Base-by-base conservation (phyloP, 495 filamentous ascomycete genomes). In the Aspergillus steynii region DNA sequence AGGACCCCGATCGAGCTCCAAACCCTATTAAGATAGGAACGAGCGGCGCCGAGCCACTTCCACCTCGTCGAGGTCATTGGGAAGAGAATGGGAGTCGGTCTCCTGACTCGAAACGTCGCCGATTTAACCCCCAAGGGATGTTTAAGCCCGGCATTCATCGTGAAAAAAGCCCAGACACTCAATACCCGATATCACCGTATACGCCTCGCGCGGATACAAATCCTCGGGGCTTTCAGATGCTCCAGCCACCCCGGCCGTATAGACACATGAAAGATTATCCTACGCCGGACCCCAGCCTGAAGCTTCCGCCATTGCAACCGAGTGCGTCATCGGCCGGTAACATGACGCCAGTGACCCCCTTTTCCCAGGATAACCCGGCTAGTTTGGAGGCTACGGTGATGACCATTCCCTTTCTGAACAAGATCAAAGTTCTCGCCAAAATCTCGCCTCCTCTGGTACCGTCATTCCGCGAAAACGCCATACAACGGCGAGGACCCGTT, bases 311-410 rank as follows among this genome's bases (percentile, higher is more conserved):
- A 1, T 64, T 90, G 20, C 83, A 87, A 61, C 83, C 82, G 9
- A 50, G 69, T 37, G 52, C 54, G 9, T 25, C 71, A 14, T 52
- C 61, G 29, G n/a, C 64, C 26, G 60, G 52, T 26, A 58, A 63
- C 20, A 65, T 64, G 45, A 70, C 76, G 28, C 72, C 74, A 1
- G 51, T 69, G 47, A 77, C 75, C 1, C 72, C 71, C 0, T 70
- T 62, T 54, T 58, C 64, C 45, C 68, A 61, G 50, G 76, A 71
- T 8, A 42, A 42, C 55, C 70, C 37, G 46, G 71, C 64, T 53
- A 85, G 78, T 60, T 72, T 90, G 25, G 88, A 90, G 68, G 81
- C 87, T 2, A 89, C 90, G 70, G 83, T 91, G 25, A 90, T 89
- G 86, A 87, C 81, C 51, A 91, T 92, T 56, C 83, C 87, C 5